Base-by-base conservation (phyloP, 305 asterid genomes). In the Fraxinus albicans region DNA sequence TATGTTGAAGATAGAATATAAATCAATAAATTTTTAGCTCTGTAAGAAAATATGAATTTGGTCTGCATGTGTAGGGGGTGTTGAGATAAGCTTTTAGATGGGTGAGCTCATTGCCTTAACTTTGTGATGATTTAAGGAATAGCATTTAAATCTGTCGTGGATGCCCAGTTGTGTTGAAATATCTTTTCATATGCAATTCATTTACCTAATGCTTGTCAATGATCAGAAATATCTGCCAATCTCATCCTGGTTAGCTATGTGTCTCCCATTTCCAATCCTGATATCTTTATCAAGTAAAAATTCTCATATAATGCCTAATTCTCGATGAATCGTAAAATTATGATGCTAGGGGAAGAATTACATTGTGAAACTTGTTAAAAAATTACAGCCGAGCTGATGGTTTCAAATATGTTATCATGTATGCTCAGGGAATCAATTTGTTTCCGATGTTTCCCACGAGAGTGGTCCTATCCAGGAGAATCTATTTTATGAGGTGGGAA, bases 381-480 rank as follows among this genome's bases (percentile, higher is more conserved):
- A 17, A 44, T 70, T 13, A 31, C 40, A 31, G 38, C 40, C 6
- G 76, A 27, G 10, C 9, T 65, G 73, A 25, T 65, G 36, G 34
- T 70, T 67, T 12, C 40, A 29, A 31, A 5, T 70, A 4, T 5
- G 40, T 70, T 1, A 15, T 31, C 70, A 55, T 84, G 60, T 6
- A 29, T 29, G 2, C 29, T 67, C 73, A 77, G 50, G 23, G 44
- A 10, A n/a, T 50, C 67, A 78, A 44, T 60, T 78, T 19, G 34
- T 15, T 42, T 78, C 77, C 38, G 27, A 79, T 73, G 38, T 83
- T 44, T 60, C 75, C 67, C 63, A 70, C 42, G 31, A 36, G 31
- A 63, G 74, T 75, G 21, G 33, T 74, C 38, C 55, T 76, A 38
- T 77, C 55, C 44, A 13, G 58, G 65, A 42, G 27, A 44, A 76